Conservation (phyloP, 495 filamentous ascomycete genomes). For the Aspergillus cristatus region DNA sequence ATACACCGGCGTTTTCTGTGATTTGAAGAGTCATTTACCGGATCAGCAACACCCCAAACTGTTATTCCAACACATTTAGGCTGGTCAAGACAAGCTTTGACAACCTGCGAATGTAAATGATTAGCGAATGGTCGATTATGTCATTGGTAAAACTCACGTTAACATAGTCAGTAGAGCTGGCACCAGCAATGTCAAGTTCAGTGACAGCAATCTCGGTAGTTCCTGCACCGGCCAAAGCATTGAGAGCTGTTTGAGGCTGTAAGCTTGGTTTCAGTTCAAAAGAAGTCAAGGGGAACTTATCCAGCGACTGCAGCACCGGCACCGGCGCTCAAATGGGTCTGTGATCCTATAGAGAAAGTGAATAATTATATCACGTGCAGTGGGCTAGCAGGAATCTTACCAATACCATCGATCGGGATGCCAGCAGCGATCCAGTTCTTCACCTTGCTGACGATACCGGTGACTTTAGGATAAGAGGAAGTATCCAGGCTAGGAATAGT, state of each 20-base stretch:
- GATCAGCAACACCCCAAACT: constrained; percentile 66
- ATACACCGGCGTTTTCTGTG: constrained; percentile 2
- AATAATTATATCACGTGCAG: no score
- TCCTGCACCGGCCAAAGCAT: constrained; percentile 43
- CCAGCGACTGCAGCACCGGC: constrained; percentile 4
- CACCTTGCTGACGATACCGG: constrained; percentile 54
- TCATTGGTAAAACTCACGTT: constrained; percentile 20
- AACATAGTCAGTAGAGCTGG: constrained; percentile 49
- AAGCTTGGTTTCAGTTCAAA: background rate
- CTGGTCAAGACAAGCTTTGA: constrained; percentile 54
- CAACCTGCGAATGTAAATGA: constrained; percentile 24
- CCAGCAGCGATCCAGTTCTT: constrained; percentile 56
- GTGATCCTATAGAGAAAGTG: no score
- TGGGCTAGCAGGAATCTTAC: constrained; percentile 18
- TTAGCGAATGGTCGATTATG: background rate
- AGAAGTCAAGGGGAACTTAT: constrained; percentile 4
- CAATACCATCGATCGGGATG: constrained; percentile 66
- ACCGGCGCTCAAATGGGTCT: constrained; percentile 44
- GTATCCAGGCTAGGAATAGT: constrained; percentile 20
- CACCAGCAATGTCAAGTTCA: constrained; percentile 57
- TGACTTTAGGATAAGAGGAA: constrained; percentile 44
- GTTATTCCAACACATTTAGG: constrained; percentile 65
- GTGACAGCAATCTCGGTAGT: constrained; percentile 52
- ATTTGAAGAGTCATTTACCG: constrained; percentile 25
- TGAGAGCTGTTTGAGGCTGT: constrained; percentile 30